Base-by-base conservation (phyloP, 2,329 filamentous ascomycete genomes). In the Colletotrichum sp. region DNA sequence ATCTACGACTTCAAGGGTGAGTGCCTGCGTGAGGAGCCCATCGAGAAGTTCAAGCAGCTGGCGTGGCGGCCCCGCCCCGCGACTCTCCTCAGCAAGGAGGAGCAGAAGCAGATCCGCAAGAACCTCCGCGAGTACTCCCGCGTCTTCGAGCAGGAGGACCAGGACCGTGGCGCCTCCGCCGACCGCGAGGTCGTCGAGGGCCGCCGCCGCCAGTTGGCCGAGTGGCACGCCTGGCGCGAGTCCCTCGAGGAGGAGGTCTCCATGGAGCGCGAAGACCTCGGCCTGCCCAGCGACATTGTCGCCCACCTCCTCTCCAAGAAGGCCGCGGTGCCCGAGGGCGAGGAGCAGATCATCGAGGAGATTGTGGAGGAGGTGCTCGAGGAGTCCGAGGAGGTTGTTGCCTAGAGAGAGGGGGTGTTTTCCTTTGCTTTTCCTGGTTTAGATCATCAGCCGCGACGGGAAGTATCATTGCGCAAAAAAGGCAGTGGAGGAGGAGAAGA, bases 41-140 rank as follows among this genome's bases (percentile, higher is more conserved):
- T 98, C 75, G 97, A 99, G 80, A 98, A 98, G 87, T 99, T 99
- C 92, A 98, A 98, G 92, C 97, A 99, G 86, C 95, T 96, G 87
- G 87, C 95, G 78, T 99, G 97, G 97, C 94, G 97, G 60, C 97
- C 97, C 24, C 94, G 97, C 59, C 97, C 97, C 24, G 85, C 95
- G 9, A 97, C 95, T n/a, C 92, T 99, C 78, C 94, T 99, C 74
- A 93, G 92, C 85, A 98, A 98, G 88, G 96, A 99, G 78, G 96
- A 99, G 89, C 97, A 99, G 89, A 98, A 98, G 90, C 92, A 94
- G 82, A 95, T 99, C 82, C 96, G 98, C 89, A 98, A 98, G 92
- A 99, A 98, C 87, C 93, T 99, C 71, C 95, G 96, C 80, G 97
- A 99, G 87, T 99, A 98, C 92, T 95, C 93, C 85, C 95, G 95